These are phyloP conservation scores for Fusarium sublunatum DNA, from an alignment of 2,329 filamentous ascomycete genomes.

Conservation along the genomic window DNA sequence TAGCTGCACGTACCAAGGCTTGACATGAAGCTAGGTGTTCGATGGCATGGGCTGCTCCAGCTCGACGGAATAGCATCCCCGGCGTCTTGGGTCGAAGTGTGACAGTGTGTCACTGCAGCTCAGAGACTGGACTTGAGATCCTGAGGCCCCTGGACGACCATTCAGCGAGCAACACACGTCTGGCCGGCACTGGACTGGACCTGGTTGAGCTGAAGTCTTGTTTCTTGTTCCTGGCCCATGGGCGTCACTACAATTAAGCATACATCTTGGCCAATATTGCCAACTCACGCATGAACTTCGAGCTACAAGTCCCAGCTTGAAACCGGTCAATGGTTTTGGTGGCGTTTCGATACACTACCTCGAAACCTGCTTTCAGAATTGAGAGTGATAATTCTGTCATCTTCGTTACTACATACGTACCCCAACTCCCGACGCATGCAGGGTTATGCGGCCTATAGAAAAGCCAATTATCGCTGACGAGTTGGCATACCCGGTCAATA, in stretches of 20 bases:
- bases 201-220: conserved; percentile 30
- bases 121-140: conserved; percentile 22
- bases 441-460: conserved; percentile 29
- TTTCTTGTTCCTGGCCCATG: conserved; percentile 33
- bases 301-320: conserved; percentile 8
- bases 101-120: conserved; percentile 39
- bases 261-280: conserved; percentile 2
- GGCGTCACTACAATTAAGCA: conserved; percentile 2
- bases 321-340: conserved; percentile 18
- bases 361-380: conserved; percentile 22
- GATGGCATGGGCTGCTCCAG: conserved; percentile 22
- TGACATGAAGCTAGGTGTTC: conserved; percentile 1
- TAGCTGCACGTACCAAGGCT: conserved; percentile 16
- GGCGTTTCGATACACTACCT: conserved; percentile 19
- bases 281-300: conserved; percentile 5
- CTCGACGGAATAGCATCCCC: conserved; percentile 32
- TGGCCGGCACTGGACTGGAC: conserved; percentile 24
- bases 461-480: conserved; percentile 32
- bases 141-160: conserved; percentile 24
- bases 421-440: conserved; percentile 11
- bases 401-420: conserved; percentile 17
- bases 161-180: conserved; percentile 45
- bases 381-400: conserved; percentile 5
- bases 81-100: conserved; percentile 26
- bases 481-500: conserved; percentile 35